Evolutionary conservation across 73 alveolate genomes (phyloP).

Genomic region (Urostyla sp.): DNA sequence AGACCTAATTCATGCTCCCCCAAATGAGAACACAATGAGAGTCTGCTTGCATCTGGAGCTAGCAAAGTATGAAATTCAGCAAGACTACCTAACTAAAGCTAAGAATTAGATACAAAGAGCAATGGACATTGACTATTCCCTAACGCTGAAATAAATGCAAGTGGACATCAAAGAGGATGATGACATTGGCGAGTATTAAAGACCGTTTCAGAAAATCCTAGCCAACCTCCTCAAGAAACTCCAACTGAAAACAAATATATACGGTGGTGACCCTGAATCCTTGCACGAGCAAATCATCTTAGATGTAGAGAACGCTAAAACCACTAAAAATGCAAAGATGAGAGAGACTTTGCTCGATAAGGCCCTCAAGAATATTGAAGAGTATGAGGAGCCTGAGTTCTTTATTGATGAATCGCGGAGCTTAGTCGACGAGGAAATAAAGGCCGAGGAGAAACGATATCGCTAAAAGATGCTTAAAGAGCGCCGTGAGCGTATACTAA

Average conservation of each 20-base stretch:
- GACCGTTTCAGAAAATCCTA: slow-evolving; percentile 83
- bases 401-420: slow-evolving; percentile 74
- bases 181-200: slow-evolving; percentile 82
- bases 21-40: slow-evolving; percentile 93
- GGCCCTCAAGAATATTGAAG: slow-evolving; percentile 79
- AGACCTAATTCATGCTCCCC: slow-evolving; percentile 90
- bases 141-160: slow-evolving; percentile 82
- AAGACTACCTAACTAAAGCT: slow-evolving; percentile 96
- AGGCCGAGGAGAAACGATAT: slow-evolving; percentile 79
- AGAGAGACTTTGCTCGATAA: slow-evolving; percentile 88
- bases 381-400: slow-evolving; percentile 87
- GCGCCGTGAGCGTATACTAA: slow-evolving; percentile 75
- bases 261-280: slow-evolving; percentile 90
- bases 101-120: slow-evolving; percentile 94
- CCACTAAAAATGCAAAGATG: slow-evolving; percentile 88
- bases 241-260: slow-evolving; percentile 71
- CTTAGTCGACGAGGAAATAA: slow-evolving; percentile 94
- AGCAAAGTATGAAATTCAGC: slow-evolving; percentile 96
- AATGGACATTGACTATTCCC: slow-evolving; percentile 90
- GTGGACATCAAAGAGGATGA: slow-evolving; percentile 78
- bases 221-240: slow-evolving; percentile 75
- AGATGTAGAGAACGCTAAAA: slow-evolving; percentile 96
- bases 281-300: slow-evolving; percentile 90
- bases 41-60: slow-evolving; percentile 96
- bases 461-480: slow-evolving; percentile 83